A percentile compares a stretch with the other conserved stretches of the same genome.
Evolutionary conservation across 1,139 yeast genomes (phyloP).

Genomic region (Taphrina pruni): DNA sequence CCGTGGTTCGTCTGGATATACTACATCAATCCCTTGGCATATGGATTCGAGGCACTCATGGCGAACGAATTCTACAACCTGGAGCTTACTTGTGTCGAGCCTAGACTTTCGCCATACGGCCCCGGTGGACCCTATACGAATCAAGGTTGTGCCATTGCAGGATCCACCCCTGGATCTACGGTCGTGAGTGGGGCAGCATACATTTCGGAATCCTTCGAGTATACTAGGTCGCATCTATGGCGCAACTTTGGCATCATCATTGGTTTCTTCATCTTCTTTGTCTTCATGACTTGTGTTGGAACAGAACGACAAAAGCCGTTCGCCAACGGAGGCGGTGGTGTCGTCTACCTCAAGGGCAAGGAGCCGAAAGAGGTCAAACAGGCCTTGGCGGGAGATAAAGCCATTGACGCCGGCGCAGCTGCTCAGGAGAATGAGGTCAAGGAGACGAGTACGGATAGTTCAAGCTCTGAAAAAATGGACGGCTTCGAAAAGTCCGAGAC

Average conservation of each 20-base stretch:
- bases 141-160: slow-evolving; percentile 58
- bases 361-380: slow-evolving; percentile 50
- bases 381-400: slow-evolving; percentile 45
- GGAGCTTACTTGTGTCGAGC: slow-evolving; percentile 54
- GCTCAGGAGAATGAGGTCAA: slow-evolving; percentile 49
- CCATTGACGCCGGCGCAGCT: slow-evolving; percentile 59
- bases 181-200: slow-evolving; percentile 61
- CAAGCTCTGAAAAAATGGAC: not conserved
- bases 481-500: slow-evolving; percentile 51
- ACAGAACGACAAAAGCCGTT: slow-evolving; percentile 60
- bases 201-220: slow-evolving; percentile 54
- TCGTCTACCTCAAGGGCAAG: slow-evolving; percentile 62
- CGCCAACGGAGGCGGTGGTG: slow-evolving; percentile 83
- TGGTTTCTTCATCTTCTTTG: slow-evolving; percentile 63
- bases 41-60: slow-evolving; percentile 71
- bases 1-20: slow-evolving; percentile 86
- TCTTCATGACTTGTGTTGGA: slow-evolving; percentile 61
- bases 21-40: slow-evolving; percentile 72
- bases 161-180: slow-evolving; percentile 57
- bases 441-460: slow-evolving; percentile 21
- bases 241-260: slow-evolving; percentile 67
- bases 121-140: slow-evolving; percentile 51
- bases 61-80: slow-evolving; percentile 64
- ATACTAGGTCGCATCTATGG: slow-evolving; percentile 64
- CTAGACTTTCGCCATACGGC: slow-evolving; percentile 61